Conservation (phyloP, 257 asterid species). For the Rauvolfia tetraphylla region DNA sequence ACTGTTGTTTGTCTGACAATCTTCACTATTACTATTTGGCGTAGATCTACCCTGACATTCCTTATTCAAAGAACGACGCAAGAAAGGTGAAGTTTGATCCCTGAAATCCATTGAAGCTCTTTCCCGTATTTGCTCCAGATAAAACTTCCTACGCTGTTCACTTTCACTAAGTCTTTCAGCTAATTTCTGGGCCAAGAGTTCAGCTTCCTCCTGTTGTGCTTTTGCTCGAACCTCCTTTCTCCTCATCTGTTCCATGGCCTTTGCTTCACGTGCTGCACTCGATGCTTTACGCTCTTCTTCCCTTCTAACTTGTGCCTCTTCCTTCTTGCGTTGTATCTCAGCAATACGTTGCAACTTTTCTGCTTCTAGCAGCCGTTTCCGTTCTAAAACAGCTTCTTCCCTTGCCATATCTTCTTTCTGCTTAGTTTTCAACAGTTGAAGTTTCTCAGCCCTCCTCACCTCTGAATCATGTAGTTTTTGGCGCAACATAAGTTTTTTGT, state of each 20-base stretch:
- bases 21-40: slow-evolving; percentile 49
- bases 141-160: slow-evolving; percentile 86
- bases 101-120: slow-evolving; percentile 97
- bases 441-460: slow-evolving; percentile 94
- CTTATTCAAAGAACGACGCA: slow-evolving; percentile 71
- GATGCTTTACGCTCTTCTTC: slow-evolving; percentile 98
- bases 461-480: slow-evolving; percentile 90
- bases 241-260: slow-evolving; percentile 86
- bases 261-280: slow-evolving; percentile 98
- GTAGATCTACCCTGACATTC: slow-evolving; percentile 66
- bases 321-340: slow-evolving; percentile 88
- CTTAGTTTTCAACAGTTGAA: slow-evolving; percentile 72
- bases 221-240: slow-evolving; percentile 89
- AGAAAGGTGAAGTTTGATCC: slow-evolving; percentile 95
- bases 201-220: slow-evolving; percentile 98
- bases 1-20: slow-evolving; percentile 47
- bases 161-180: slow-evolving; percentile 96
- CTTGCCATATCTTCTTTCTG: slow-evolving; percentile 96
- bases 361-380: slow-evolving; percentile 86
- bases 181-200: slow-evolving; percentile 90
- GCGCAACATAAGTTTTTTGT: slow-evolving; percentile 84
- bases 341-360: slow-evolving; percentile 96
- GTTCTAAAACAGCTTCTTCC: slow-evolving; percentile 99
- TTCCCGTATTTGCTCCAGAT: slow-evolving; percentile 96
- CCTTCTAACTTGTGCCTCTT: slow-evolving; percentile 96